Conservation (phyloP, 2,329 filamentous ascomycete genomes). For the Colletotrichum viniferum region DNA sequence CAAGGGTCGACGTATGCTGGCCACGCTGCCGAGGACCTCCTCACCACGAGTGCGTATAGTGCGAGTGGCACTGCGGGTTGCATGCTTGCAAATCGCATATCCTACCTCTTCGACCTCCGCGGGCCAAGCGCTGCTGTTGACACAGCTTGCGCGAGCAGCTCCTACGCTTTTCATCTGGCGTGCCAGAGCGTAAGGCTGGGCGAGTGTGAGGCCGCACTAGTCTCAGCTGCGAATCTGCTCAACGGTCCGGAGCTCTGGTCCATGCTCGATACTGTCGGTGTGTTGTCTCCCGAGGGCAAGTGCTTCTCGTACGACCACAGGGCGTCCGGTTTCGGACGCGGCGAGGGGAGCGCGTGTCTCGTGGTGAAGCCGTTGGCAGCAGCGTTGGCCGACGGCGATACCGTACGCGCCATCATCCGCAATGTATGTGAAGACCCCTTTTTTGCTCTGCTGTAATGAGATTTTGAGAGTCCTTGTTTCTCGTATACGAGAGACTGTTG, state of each 20-base stretch:
- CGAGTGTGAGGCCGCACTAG: slow-evolving; percentile 32
- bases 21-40: slow-evolving; percentile 23
- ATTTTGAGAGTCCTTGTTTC: not conserved
- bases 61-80: slow-evolving; percentile 27
- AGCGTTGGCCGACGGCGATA: slow-evolving; percentile 44
- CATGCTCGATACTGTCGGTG: slow-evolving; percentile 15
- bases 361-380: slow-evolving; percentile 44
- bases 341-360: slow-evolving; percentile 43
- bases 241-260: slow-evolving; percentile 14
- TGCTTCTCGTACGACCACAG: slow-evolving; percentile 34
- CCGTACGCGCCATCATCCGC: slow-evolving; percentile 33
- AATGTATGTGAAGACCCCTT: slow-evolving; percentile 16
- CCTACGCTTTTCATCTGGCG: slow-evolving; percentile 35
- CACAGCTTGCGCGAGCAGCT: slow-evolving; percentile 37
- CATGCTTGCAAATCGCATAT: slow-evolving; percentile 33
- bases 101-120: slow-evolving; percentile 28
- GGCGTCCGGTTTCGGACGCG: slow-evolving; percentile 47
- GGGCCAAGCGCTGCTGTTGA: slow-evolving; percentile 34
- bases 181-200: slow-evolving; percentile 29
- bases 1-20: slow-evolving; percentile 30
- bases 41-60: slow-evolving; percentile 16
- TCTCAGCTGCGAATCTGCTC: slow-evolving; percentile 35
- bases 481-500: not conserved
- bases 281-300: slow-evolving; percentile 28
- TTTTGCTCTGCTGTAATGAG: not conserved